phyloP scores from a whole-genome alignment of 2,329 filamentous ascomycete species.

The Tolypocladium pustulatum region DNA sequence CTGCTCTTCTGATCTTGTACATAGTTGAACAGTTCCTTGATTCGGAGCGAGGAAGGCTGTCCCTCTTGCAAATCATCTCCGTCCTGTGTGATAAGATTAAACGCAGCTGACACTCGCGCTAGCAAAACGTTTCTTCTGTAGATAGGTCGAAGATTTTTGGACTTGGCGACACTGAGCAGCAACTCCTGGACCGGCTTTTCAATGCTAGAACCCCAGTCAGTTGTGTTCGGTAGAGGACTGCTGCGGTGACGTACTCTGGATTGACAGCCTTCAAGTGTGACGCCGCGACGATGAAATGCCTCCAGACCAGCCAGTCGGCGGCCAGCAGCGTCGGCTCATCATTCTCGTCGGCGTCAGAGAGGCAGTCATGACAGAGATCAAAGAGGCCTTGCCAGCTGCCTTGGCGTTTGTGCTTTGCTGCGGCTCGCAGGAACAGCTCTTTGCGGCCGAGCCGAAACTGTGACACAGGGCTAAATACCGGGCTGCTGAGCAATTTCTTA shows the following conservation, averaged over 20 bases:
- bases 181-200: conserved; percentile 16
- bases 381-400: conserved; percentile 32
- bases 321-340: conserved; percentile 29
- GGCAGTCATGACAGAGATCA: conserved; percentile 30
- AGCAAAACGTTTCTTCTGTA: conserved; percentile 28
- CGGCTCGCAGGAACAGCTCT: conserved; percentile 31
- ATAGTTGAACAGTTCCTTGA: conserved; percentile 24
- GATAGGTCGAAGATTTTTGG: conserved; percentile 21
- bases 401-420: conserved; percentile 24
- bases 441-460: conserved; percentile 37
- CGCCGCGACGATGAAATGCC: conserved; percentile 27
- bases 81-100: conserved; percentile 20
- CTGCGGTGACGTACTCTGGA: conserved; percentile 18
- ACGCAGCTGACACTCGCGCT: conserved; percentile 26
- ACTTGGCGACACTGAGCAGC: conserved; percentile 18
- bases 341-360: conserved; percentile 26
- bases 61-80: conserved; percentile 16
- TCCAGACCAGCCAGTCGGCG: conserved; percentile 33
- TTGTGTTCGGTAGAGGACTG: not conserved
- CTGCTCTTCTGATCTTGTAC: conserved; percentile 23
- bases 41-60: conserved; percentile 17
- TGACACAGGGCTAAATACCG: conserved; percentile 28
- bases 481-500: conserved; percentile 25
- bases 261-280: conserved; percentile 18
- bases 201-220: conserved; percentile 13